phyloP scores from a whole-genome alignment of 495 filamentous ascomycete genomes.

The Neohortaea acidophila region DNA sequence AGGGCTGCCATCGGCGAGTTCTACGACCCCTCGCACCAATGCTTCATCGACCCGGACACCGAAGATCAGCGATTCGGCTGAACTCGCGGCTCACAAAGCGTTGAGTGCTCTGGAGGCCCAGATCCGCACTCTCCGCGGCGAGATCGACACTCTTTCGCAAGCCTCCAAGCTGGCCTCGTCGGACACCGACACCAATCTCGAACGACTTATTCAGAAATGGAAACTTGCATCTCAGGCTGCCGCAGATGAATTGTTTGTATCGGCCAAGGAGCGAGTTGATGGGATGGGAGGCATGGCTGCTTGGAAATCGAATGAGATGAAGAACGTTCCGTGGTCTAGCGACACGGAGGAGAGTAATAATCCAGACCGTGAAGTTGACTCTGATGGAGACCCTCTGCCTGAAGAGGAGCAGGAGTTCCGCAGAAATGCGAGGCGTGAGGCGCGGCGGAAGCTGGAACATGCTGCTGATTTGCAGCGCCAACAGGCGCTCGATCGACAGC shows the following conservation, averaged over 20 bases:
- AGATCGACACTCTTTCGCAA: constrained; percentile 36
- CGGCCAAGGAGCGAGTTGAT: constrained; percentile 32
- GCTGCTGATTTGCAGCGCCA: constrained; percentile 4
- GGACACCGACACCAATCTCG: constrained; percentile 33
- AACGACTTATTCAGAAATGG: constrained; percentile 33
- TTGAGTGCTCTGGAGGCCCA: constrained; percentile 10
- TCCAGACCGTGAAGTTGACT: constrained; percentile 17
- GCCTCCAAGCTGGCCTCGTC: constrained; percentile 36
- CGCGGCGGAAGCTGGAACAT: constrained; percentile 12
- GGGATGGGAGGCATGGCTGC: constrained; percentile 43
- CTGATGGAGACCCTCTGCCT: constrained; percentile 14
- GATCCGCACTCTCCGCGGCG: constrained; percentile 13
- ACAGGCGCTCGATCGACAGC: constrained; percentile 13
- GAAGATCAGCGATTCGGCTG: constrained; percentile 8
- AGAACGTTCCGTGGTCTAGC: constrained; percentile 27
- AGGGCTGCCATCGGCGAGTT: not conserved
- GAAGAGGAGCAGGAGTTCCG: constrained; percentile 14
- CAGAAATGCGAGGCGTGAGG: constrained; percentile 13
- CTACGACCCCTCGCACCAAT: constrained; percentile 4
- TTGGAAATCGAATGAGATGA: constrained; percentile 36
- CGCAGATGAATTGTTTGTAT: constrained; percentile 35
- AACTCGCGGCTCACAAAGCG: constrained; percentile 12
- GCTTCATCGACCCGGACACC: not conserved
- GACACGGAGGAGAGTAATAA: constrained; percentile 20
- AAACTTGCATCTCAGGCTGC: constrained; percentile 28